Evolutionary conservation across 441 rosid genomes (phyloP).

Genomic region (Sinapis alba): DNA sequence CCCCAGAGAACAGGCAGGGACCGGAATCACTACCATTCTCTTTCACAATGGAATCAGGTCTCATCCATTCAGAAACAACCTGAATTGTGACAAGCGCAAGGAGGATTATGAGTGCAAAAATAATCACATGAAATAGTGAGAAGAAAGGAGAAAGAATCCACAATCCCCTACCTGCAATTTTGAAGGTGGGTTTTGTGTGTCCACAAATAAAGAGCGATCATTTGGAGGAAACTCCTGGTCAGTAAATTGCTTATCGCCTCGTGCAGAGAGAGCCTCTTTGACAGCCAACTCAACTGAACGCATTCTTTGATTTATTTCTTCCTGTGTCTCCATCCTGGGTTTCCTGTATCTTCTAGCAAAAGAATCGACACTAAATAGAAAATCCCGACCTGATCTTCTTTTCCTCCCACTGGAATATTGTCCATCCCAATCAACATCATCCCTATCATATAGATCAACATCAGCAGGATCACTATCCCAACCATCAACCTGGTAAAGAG

Average conservation of each 20-base stretch:
- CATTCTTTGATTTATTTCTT: conserved; percentile 97
- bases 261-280: conserved; percentile 92
- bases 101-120: background rate
- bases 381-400: conserved; percentile 90
- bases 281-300: conserved; percentile 98
- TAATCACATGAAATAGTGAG: background rate
- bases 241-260: conserved; percentile 87
- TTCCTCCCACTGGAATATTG: conserved; percentile 99
- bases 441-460: conserved; percentile 97
- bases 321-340: conserved; percentile 95
- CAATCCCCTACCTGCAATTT: conserved; percentile 83
- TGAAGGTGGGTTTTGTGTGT: conserved; percentile 78
- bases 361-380: conserved; percentile 78
- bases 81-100: conserved; percentile 39
- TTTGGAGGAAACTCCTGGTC: conserved; percentile 99
- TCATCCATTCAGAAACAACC: conserved; percentile 99
- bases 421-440: conserved; percentile 99
- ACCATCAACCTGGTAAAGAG: conserved; percentile 77
- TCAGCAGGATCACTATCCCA: conserved; percentile 99
- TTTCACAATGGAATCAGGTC: conserved; percentile 86
- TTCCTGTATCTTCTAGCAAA: conserved; percentile 93
- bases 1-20: conserved; percentile 95
- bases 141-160: conserved; percentile 3
- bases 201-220: conserved; percentile 89
- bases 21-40: conserved; percentile 59